These are phyloP conservation scores for Artemisia tridentata DNA, from an alignment of 129 eudicot species.

Conservation along the genomic window DNA sequence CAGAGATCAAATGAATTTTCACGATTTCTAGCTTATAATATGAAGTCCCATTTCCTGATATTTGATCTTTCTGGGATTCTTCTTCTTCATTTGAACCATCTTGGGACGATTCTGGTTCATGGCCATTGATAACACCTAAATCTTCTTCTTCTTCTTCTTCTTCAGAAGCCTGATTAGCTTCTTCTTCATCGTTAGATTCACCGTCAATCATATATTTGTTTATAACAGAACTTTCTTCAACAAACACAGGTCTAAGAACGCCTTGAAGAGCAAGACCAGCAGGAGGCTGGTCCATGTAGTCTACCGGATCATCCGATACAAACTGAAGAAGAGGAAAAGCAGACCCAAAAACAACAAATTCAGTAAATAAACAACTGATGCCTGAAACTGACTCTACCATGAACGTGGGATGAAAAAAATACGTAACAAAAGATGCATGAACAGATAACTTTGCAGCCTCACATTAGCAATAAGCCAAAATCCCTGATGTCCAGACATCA, in stretches of 20 bases:
- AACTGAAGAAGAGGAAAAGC: slow-evolving; percentile 36
- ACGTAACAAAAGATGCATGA: slow-evolving; percentile 3
- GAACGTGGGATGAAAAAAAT: neutral
- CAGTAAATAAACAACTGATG: neutral
- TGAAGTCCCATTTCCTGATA: slow-evolving; percentile 64
- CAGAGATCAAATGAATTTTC: slow-evolving; percentile 72
- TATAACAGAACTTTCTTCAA: slow-evolving; percentile 70
- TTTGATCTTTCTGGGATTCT: slow-evolving; percentile 69
- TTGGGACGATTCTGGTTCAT: slow-evolving; percentile 19
- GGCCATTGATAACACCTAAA: slow-evolving; percentile 54
- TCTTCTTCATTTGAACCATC: slow-evolving; percentile 48
- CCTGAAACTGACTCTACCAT: slow-evolving; percentile 20
- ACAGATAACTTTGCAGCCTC: neutral
- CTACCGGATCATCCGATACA: slow-evolving; percentile 69
- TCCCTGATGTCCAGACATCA: neutral
- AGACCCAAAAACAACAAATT: slow-evolving; percentile 7
- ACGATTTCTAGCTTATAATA: slow-evolving; percentile 87
- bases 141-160: slow-evolving; percentile 39
- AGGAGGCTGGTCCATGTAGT: slow-evolving; percentile 89
- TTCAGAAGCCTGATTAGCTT: slow-evolving; percentile 36
- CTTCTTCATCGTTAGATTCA: slow-evolving; percentile 34
- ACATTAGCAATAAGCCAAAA: slow-evolving; percentile 20
- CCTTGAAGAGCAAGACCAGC: slow-evolving; percentile 90
- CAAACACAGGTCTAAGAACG: slow-evolving; percentile 68
- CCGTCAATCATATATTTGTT: slow-evolving; percentile 44